Conservation (phyloP, 345 rosid genomes). For the Syzygium aromaticum region DNA sequence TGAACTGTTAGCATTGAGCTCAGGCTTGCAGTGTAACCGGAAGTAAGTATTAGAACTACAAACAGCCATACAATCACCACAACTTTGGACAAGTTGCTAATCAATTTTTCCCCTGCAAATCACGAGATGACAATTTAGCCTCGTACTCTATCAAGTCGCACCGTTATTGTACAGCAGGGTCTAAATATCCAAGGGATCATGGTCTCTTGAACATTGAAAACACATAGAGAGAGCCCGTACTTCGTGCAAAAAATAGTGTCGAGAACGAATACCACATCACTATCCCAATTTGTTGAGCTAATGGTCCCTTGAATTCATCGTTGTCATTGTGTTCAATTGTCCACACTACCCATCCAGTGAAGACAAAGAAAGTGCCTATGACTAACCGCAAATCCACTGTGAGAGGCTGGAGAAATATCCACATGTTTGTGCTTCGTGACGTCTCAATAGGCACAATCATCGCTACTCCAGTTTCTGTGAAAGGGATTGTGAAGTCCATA, state of each 20-base stretch:
- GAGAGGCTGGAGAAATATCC: conserved; percentile 50
- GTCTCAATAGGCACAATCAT: conserved; percentile 24
- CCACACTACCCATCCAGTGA: conserved; percentile 40
- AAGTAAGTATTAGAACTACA: conserved; percentile 33
- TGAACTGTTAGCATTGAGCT: conserved; percentile 36
- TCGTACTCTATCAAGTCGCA: neutral
- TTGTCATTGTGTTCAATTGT: conserved; percentile 31
- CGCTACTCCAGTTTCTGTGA: conserved; percentile 29
- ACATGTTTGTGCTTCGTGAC: conserved; percentile 14
- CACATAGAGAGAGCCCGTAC: conserved; percentile 9
- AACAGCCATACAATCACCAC: conserved; percentile 47
- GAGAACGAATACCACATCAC: conserved; percentile 36
- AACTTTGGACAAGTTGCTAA: conserved; percentile 31
- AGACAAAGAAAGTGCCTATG: conserved; percentile 21
- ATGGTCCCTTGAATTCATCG: conserved; percentile 28
- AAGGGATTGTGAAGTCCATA: conserved; percentile 45
- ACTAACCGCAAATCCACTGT: conserved; percentile 35
- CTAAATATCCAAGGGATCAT: neutral
- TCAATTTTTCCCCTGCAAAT: conserved; percentile 32
- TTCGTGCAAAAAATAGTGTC: conserved; percentile 38
- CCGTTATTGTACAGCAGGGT: too few species aligned
- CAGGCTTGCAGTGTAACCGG: conserved; percentile 44
- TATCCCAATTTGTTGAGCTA: conserved; percentile 22
- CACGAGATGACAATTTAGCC: neutral
- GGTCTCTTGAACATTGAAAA: neutral